Base-by-base conservation (phyloP, 176 grass and related monocot genomes). In the Stipa capillata region DNA sequence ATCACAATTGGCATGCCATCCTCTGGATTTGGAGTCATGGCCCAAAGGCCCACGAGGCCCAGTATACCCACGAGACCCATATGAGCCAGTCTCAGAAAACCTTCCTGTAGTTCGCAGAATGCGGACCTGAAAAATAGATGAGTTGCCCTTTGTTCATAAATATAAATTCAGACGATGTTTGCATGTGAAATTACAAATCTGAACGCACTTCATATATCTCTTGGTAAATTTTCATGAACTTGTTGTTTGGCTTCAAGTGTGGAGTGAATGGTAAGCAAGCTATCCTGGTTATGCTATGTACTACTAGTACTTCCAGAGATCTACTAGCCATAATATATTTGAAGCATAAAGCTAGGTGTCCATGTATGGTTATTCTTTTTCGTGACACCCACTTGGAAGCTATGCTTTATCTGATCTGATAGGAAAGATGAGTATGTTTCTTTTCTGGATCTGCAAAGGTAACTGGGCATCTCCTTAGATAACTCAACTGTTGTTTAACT, bases 321-420 rank as follows among this genome's bases (percentile, higher is more conserved):
- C 12, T 48, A 51, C 7, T 72, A 48, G 25, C n/a, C n/a, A 68
- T 55, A 27, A 27, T 25, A 55, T 66, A 1, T 67, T 40, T 51
- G 49, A 58, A 67, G 67, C 80, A 67, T 41, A 84, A 83, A 83
- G 56, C n/a, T 17, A 10, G 8, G 74, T 73, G 18, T n/a, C 0
- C 42, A 33, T 68, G 69, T 68, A 69, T 61, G 61, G 60, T 74
- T 74, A 67, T 84, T 60, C 67, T 42, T 73, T 57, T 66, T 74
- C n/a, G 8, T 74, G 49, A 33, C 45, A 42, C 58, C 17, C 31
- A 73, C 31, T 65, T 28, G 34, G 40, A 84, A 79, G 41, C 42
- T 43, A 84, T 80, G 31, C 69, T 80, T 88, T n/a, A n/a, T 53
- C 51, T 13, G 2, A 57, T 74, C 41, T 27, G 34, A 6, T 62